Percentiles rank a stretch among this genome's conserved stretches.
Evolutionary conservation across 208 protist genomes (phyloP).

Genomic region (Crithidia brevicula): DNA sequence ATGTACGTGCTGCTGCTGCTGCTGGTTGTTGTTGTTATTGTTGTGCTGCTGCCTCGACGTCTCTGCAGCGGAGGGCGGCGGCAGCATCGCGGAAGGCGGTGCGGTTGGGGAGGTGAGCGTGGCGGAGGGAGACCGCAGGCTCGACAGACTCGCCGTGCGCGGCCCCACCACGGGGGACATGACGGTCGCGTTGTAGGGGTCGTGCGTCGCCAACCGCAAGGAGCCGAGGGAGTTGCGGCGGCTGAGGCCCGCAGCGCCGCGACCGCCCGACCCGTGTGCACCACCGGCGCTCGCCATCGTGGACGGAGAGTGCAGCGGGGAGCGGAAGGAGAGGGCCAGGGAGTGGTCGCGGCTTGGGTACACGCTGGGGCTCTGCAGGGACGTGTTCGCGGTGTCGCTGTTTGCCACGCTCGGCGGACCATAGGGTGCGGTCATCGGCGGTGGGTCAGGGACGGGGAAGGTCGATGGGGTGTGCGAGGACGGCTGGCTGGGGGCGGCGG

Average conservation of each 20-base stretch:
- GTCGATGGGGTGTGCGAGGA: neutral
- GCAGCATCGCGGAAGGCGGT: neutral
- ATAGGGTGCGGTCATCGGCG: neutral
- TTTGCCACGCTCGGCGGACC: no score
- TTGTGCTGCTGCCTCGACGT: neutral
- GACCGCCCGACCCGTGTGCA: neutral
- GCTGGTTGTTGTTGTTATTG: neutral
- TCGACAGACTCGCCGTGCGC: slow-evolving; percentile 16
- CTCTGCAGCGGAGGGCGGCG: neutral
- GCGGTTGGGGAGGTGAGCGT: slow-evolving; percentile 13
- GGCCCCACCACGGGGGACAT: slow-evolving; percentile 10
- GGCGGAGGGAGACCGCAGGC: slow-evolving; percentile 14
- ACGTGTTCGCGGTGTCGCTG: neutral
- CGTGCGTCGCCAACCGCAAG: slow-evolving; percentile 17
- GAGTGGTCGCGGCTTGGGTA: slow-evolving; percentile 11
- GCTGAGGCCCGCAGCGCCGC: slow-evolving; percentile 6
- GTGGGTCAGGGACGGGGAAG: neutral
- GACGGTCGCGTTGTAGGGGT: slow-evolving; percentile 22
- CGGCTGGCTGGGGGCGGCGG: neutral
- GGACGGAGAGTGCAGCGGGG: slow-evolving; percentile 17
- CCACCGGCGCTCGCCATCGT: no score
- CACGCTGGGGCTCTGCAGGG: neutral
- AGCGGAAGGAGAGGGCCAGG: neutral
- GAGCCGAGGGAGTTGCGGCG: slow-evolving; percentile 16
- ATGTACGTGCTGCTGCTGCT: neutral